Evolutionary conservation across 306 rosid species (phyloP).

Genomic region (Glycine soja): DNA sequence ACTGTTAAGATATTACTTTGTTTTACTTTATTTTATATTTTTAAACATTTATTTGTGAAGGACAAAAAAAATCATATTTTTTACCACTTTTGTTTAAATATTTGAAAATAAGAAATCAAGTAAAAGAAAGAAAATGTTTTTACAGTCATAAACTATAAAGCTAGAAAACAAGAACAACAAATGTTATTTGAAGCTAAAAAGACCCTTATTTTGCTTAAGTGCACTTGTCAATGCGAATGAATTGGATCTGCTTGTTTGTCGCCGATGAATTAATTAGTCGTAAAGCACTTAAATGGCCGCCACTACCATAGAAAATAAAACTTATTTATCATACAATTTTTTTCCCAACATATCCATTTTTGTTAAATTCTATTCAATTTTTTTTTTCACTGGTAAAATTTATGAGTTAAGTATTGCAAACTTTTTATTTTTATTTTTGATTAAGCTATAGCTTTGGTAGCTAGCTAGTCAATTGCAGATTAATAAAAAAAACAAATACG

Average conservation of each 20-base stretch:
- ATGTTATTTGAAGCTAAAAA: not conserved
- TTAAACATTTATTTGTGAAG: not conserved
- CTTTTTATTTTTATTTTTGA: not conserved
- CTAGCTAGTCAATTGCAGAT: not conserved
- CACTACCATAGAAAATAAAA: not conserved
- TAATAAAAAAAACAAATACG: conserved; percentile 10
- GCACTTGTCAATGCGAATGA: not conserved
- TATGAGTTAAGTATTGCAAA: not conserved
- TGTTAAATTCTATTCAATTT: not conserved
- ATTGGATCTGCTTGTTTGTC: conserved; percentile 1
- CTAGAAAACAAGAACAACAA: not conserved
- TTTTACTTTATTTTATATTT: not conserved
- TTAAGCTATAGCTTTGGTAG: not conserved
- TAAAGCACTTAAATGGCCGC: not conserved
- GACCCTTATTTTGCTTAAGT: not conserved
- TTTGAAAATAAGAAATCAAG: not conserved
- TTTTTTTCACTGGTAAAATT: not conserved
- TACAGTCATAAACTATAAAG: not conserved
- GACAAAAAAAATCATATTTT: not conserved
- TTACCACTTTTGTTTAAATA: not conserved
- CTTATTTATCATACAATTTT: not conserved
- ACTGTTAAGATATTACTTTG: too few species aligned
- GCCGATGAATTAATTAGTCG: not conserved
- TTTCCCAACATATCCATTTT: not conserved
- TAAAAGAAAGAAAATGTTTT: not conserved